Conservation (phyloP, 2,329 filamentous ascomycete genomes). For the Macrophomina phaseolina region DNA sequence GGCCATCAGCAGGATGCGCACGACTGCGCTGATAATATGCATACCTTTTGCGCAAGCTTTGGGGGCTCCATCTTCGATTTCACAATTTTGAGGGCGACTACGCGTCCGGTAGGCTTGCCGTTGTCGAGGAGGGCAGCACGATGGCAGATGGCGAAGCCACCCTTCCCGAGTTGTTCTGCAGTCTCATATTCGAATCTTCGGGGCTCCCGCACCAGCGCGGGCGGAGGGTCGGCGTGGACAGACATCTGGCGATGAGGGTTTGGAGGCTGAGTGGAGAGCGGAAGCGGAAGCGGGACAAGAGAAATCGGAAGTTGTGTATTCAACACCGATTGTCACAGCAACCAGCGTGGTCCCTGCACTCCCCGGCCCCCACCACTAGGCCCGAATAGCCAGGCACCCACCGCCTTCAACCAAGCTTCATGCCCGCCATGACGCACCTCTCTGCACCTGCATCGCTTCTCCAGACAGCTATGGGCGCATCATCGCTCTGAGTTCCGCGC, state of each 20-base stretch:
- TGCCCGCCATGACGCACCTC: constrained; percentile 23
- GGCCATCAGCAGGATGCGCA: constrained; percentile 27
- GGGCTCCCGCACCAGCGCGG: constrained; percentile 68
- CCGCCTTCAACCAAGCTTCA: background rate
- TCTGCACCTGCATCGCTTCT: background rate
- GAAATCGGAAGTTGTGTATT: constrained; percentile 19
- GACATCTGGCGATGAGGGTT: constrained; percentile 37
- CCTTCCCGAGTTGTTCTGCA: constrained; percentile 76
- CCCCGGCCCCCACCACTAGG: constrained; percentile 2
- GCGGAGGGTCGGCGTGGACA: constrained; percentile 58
- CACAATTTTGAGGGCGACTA: constrained; percentile 81
- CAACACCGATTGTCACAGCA: constrained; percentile 10
- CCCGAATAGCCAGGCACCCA: constrained; percentile 23
- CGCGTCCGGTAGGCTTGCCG: constrained; percentile 64
- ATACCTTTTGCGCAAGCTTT: constrained; percentile 84
- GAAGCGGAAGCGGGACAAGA: constrained; percentile 16
- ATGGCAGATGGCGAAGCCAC: constrained; percentile 83
- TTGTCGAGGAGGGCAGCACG: constrained; percentile 68
- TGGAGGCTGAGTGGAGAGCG: background rate
- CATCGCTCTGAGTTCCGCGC: background rate
- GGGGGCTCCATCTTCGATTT: constrained; percentile 77
- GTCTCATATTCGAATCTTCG: constrained; percentile 75
- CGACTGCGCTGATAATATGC: background rate
- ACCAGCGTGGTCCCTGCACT: constrained; percentile 2
- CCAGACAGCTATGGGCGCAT: background rate